Evolutionary conservation across 805 yeast species (phyloP).

Genomic region (Sugiyamaella qingdaonensis): DNA sequence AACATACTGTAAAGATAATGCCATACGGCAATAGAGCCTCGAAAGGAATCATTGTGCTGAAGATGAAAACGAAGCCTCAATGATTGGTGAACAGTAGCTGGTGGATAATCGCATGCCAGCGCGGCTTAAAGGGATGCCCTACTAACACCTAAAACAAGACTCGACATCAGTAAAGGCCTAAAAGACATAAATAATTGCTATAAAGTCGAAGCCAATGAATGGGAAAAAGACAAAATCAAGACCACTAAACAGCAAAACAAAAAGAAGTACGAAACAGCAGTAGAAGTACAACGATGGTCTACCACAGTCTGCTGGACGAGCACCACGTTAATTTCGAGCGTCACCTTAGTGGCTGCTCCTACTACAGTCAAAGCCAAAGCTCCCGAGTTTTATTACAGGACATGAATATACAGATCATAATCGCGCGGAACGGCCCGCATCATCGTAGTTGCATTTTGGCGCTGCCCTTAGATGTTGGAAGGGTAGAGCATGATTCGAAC

Average conservation of each 20-base stretch:
- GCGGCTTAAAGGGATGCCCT: neutral
- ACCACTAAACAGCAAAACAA: no score
- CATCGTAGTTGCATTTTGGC: slow-evolving; percentile 2
- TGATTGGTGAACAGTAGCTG: slow-evolving; percentile 2
- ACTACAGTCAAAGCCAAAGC: neutral
- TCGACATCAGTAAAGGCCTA: neutral
- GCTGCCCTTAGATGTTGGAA: slow-evolving; percentile 81
- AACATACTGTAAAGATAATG: slow-evolving; percentile 49
- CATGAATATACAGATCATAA: slow-evolving; percentile 5
- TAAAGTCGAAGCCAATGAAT: no score
- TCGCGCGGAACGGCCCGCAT: neutral
- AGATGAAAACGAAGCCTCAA: neutral
- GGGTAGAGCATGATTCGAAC: slow-evolving; percentile 99
- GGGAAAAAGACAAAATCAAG: no score
- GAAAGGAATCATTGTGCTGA: slow-evolving; percentile 47
- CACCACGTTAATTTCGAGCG: no score
- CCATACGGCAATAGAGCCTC: slow-evolving; percentile 64
- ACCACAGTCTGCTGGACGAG: no score
- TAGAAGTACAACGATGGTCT: no score
- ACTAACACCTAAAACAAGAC: neutral
- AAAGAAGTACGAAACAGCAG: no score
- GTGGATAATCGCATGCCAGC: neutral
- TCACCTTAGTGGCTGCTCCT: no score
- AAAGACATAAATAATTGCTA: no score
- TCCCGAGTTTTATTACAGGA: slow-evolving; percentile 1